Evolutionary conservation across 345 rosid genomes (phyloP).

Genomic region (Gossypioides kirkii): DNA sequence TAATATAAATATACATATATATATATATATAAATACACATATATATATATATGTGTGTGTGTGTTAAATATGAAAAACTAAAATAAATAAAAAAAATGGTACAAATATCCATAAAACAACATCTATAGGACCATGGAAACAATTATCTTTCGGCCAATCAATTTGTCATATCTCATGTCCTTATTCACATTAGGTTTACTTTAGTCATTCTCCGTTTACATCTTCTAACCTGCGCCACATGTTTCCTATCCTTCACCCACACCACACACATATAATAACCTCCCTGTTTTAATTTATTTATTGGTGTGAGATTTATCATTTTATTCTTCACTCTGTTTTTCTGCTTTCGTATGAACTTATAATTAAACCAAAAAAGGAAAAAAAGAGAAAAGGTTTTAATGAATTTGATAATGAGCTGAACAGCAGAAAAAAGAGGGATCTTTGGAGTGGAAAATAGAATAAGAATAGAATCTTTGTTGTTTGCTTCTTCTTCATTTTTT

Average conservation of each 20-base stretch:
- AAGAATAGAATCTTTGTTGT: not conserved
- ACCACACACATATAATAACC: not conserved
- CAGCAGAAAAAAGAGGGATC: not conserved
- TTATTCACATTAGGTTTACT: not conserved
- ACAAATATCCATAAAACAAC: not conserved
- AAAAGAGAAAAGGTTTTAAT: too few relatives aligned
- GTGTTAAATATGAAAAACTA: too few relatives aligned
- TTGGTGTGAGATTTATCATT: constrained; percentile 13
- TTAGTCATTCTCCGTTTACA: not conserved
- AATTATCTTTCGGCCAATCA: constrained; percentile 36
- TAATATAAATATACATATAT: too few relatives aligned
- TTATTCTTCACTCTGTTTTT: not conserved
- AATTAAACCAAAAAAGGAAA: not conserved
- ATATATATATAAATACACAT: too few relatives aligned
- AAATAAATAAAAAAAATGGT: too few relatives aligned
- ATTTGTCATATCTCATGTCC: constrained; percentile 13
- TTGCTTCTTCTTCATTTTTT: not conserved
- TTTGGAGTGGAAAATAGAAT: not conserved
- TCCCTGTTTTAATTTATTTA: constrained; percentile 14
- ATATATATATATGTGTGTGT: too few relatives aligned
- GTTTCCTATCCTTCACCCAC: constrained; percentile 17
- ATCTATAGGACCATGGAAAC: constrained; percentile 24
- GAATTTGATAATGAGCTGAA: constrained; percentile 7
- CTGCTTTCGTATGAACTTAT: not conserved
- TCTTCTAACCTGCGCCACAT: constrained; percentile 15